phyloP scores from a whole-genome alignment of 805 yeast species.

The Metschnikowia picachoensis region DNA sequence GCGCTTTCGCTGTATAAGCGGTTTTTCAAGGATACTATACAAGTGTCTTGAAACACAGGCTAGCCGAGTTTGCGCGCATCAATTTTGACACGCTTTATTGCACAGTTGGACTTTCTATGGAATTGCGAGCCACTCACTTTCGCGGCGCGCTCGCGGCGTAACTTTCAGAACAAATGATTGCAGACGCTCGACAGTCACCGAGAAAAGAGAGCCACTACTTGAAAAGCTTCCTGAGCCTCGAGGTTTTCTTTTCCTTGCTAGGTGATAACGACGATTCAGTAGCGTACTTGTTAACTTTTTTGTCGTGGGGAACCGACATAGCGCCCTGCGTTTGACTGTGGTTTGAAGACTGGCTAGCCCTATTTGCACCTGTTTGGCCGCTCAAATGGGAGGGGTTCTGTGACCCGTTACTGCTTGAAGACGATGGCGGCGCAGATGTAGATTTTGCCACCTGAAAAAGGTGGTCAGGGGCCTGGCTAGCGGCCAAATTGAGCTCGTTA shows the following conservation, averaged over 20 bases:
- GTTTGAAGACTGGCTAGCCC: slow-evolving; percentile 8
- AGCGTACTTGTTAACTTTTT: slow-evolving; percentile 11
- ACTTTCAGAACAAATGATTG: too few species aligned
- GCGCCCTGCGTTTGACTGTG: slow-evolving; percentile 3
- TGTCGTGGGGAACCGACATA: slow-evolving; percentile 14
- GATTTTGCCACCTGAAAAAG: slow-evolving; percentile 14
- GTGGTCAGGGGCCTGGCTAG: slow-evolving; percentile 17
- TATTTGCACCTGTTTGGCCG: background rate
- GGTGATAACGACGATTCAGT: slow-evolving; percentile 13
- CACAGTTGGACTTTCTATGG: too few species aligned
- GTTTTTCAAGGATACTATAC: too few species aligned
- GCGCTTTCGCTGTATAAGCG: too few species aligned
- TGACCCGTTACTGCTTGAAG: background rate
- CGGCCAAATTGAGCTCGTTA: slow-evolving; percentile 11
- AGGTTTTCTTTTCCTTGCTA: slow-evolving; percentile 17
- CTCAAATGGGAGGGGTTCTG: background rate
- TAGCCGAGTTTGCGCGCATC: too few species aligned
- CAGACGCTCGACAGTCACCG: too few species aligned
- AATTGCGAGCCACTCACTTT: too few species aligned
- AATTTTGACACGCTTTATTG: too few species aligned
- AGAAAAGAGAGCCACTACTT: slow-evolving; percentile 6
- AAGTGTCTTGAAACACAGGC: too few species aligned
- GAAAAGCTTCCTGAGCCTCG: slow-evolving; percentile 18
- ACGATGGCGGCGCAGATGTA: background rate
- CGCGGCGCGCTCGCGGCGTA: too few species aligned